Evolutionary conservation across 2,329 filamentous ascomycete genomes (phyloP), one percentile per base, ranked within the genome.

Genomic region (Penicillium sp.): DNA sequence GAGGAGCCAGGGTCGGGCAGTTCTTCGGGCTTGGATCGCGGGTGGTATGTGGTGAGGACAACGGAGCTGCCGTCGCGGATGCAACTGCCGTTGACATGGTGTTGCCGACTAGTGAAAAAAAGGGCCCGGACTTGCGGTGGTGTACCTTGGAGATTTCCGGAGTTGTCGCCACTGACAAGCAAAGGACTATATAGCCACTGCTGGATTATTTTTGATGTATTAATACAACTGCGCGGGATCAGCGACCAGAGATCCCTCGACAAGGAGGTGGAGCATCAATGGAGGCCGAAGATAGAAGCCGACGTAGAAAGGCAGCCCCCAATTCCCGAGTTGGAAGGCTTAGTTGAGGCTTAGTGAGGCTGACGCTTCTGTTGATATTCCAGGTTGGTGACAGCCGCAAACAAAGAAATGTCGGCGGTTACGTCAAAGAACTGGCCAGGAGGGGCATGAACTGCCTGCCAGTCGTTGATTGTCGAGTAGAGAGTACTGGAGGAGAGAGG

Each of bases 51-150:
- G 79, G 75, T 65, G 79, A 75, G 54, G 78, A 74, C 69, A 82
- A 74, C 56, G 81, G 73, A 63, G 80, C 75, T 56, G 77, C 73
- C 56, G 79, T 72, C 54, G 79, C 76, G 69, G 80, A 75, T 63
- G 80, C 81, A 68, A 83, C 81, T 54, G 78, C 81, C 60, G 81
- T 83, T 62, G 81, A 82, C 81, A 83, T 83, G 65, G 62, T 54
- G 37, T 73, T 33, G 24, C 40, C 26, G 54, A 56, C 35, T 53
- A 53, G 50, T 33, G 12, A 12, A 35, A 30, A 19, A 57, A 19
- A 49, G 54, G 38, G 44, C 17, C 30, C 44, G 54, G 26, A 19
- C 53, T 42, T 19, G 37, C 40, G 15, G 51, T 47, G 28, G 28
- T 19, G 17, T 19, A 40, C 24, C 35, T 42, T 42, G 35, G 6